Evolutionary conservation across 805 yeast species (phyloP), one percentile per base, ranked within the genome.

Genomic region (Candida saitoana): DNA sequence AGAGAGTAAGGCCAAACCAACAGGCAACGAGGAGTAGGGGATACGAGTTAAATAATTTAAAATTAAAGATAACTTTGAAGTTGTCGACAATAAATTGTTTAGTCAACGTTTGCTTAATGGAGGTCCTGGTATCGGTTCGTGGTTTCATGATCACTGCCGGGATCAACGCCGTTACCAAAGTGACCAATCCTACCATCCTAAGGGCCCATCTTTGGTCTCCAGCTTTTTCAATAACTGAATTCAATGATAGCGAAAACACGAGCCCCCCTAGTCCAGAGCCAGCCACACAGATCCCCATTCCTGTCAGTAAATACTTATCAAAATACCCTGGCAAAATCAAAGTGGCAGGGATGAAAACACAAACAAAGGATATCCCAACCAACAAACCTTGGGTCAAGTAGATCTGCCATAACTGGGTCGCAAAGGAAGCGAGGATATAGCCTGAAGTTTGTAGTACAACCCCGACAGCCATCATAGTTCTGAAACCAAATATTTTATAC

Each of bases 181-280:
- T 49, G 15, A 57, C 55, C 34, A 62, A 33, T n/a, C 63, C 74
- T 17, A 57, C 49, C 43, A 62, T 55, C 46, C 76, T 49, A 39
- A 66, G 54, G 0, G 74, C 67, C 73, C 75, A 71, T 36, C 51
- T 50, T 31, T 59, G 65, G 44, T 62, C 56, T 3, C 74, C 74
- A 14, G 71, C 57, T 11, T 42, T 49, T 33, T 56, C 51, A 27
- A 71, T 62, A 34, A 74, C 49, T 36, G 57, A 54, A 37, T 66
- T 63, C 41, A 69, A 54, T n/a, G 63, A 62, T 46, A 73, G 57
- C 5, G 76, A 67, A 51, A 65, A 72, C 27, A 67, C 56, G 9
- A 74, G 54, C 11, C 79, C 79, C 2, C 79, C 79, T 2, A 71
- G 41, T 9, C 74, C 72, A 6, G 74, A 59, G 1, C 80, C 79